Base-by-base conservation (phyloP, 345 rosid genomes). In the Fremontodendron californicum region DNA sequence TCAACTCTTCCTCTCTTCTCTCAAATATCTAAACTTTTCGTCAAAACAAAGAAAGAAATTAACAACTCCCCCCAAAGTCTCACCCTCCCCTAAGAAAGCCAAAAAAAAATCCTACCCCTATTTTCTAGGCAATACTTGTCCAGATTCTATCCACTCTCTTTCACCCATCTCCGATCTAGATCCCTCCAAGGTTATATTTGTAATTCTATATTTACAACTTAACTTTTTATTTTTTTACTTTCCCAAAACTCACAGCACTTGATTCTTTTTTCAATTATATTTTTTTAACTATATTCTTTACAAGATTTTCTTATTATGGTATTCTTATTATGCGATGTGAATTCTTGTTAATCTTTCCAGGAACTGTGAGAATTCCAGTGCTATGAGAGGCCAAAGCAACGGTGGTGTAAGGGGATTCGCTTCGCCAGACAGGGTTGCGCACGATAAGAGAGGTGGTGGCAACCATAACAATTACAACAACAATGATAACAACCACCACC, bases 321-420 rank as follows among this genome's bases (percentile, higher is more conserved):
- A 19, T 73, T 37, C 25, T 63, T 39, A 21, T 66, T 78, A 52
- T 12, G 69, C n/a, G 27, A 39, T 54, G 78, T 29, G 18, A 31
- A 42, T 54, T 78, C 0, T 40, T 51, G 31, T 8, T 46, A 23
- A 6, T 68, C 73, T 69, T 25, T 39, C 9, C 25, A 91, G 95
- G 83, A 87, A 88, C 78, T 87, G 89, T 39, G 91, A 91, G 82
- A 84, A 84, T 82, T 82, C 82, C 2, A 76, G 81, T 77, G 89
- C 86, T 78, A 91, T 91, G 95, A 88, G 91, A 80, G 89, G 87
- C 46, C 93, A 87, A 48, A 74, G 75, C 81, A 86, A 87, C 89
- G 90, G 89, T 45, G 88, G 86, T 8, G 82, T 78, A 62, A 78
- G 90, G 79, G 82, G 87, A 5, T 61, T 87, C 62, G 76, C 87